phyloP scores from a whole-genome alignment of 768 basidiomycete species.

The Termitomyces sp. region DNA sequence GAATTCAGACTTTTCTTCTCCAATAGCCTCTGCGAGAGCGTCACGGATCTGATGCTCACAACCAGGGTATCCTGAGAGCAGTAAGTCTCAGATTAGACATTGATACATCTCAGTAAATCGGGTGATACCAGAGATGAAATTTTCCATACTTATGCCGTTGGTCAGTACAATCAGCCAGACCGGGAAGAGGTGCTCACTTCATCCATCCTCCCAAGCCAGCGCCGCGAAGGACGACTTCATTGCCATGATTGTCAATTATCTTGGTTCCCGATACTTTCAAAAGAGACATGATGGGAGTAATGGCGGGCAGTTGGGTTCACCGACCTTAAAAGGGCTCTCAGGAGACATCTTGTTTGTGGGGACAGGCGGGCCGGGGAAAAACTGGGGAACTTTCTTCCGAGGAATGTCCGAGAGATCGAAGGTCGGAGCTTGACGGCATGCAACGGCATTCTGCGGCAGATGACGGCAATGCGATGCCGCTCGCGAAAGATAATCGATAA shows the following conservation, averaged over 20 bases:
- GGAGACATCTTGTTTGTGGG: conserved; percentile 3
- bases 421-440: not conserved
- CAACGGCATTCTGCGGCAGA: not conserved
- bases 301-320: not conserved
- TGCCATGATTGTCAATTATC: conserved; percentile 50
- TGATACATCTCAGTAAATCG: not conserved
- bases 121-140: conserved; percentile 60
- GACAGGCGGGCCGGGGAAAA: conserved; percentile 2
- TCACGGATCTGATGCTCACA: conserved; percentile 77
- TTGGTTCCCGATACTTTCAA: conserved; percentile 55
- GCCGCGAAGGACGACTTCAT: conserved; percentile 59
- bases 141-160: conserved; percentile 53
- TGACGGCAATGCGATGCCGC: not conserved
- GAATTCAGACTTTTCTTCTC: conserved; percentile 60
- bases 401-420: too few relatives aligned
- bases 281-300: conserved; percentile 36
- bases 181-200: conserved; percentile 49
- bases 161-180: conserved; percentile 2
- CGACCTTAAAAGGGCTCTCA: conserved; percentile 8
- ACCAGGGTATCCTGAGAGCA: conserved; percentile 59
- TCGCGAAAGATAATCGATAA: not conserved
- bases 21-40: conserved; percentile 60
- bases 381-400: not conserved
- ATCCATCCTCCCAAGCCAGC: conserved; percentile 85
- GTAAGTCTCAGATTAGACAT: not conserved